phyloP scores from a whole-genome alignment of 768 basidiomycete species.

The Pulveroboletus sp. region DNA sequence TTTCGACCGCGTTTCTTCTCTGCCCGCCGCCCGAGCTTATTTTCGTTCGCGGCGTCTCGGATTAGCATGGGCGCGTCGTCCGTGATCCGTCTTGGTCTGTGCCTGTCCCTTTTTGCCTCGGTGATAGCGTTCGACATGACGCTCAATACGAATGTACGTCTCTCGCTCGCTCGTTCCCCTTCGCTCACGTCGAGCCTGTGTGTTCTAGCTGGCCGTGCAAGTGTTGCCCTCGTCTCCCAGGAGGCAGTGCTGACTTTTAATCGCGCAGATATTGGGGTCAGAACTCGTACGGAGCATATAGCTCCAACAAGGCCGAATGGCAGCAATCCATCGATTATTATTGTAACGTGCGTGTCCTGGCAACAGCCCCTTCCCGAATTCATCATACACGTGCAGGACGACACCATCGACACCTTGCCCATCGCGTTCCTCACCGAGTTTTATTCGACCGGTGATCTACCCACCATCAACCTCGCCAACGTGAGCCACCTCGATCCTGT shows the following conservation, averaged over 20 bases:
- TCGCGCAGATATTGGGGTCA: constrained; percentile 75
- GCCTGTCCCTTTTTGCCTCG: constrained; percentile 9
- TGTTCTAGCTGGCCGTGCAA: too few relatives aligned
- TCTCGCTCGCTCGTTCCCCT: too few relatives aligned
- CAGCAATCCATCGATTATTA: constrained; percentile 63
- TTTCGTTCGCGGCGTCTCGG: constrained; percentile 13
- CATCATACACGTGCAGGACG: too few relatives aligned
- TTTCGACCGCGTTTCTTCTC: not conserved
- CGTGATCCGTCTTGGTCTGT: constrained; percentile 15
- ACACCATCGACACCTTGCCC: constrained; percentile 54
- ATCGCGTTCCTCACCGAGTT: constrained; percentile 60
- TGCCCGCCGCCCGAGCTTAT: too few relatives aligned
- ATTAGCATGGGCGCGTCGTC: not conserved
- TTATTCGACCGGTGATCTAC: constrained; percentile 53
- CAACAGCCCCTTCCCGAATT: too few relatives aligned
- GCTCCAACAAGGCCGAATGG: constrained; percentile 48
- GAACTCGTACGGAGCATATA: constrained; percentile 64
- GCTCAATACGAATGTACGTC: constrained; percentile 21
- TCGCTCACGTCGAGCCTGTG: too few relatives aligned
- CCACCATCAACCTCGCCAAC: constrained; percentile 59
- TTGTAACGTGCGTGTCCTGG: too few relatives aligned
- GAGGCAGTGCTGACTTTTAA: too few relatives aligned
- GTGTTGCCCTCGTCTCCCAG: too few relatives aligned
- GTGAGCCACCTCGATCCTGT: too few relatives aligned
- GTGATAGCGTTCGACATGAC: constrained; percentile 27